Evolutionary conservation across 768 basidiomycete genomes (phyloP).

Genomic region (Lactifluus echinatus): DNA sequence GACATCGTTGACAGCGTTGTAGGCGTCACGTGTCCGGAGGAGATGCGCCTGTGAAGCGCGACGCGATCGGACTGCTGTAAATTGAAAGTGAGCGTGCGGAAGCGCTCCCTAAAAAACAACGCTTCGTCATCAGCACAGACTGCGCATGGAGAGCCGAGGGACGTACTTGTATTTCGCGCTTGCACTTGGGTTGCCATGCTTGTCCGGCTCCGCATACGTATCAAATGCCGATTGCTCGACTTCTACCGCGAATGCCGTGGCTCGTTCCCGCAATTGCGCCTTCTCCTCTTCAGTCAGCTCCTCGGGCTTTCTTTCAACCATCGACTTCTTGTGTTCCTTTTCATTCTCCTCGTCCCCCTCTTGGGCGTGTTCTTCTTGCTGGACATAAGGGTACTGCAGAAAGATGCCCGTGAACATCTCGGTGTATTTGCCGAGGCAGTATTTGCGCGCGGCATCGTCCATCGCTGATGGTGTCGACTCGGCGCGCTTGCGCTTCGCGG

Average conservation of each 20-base stretch:
- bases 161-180: constrained; percentile 76
- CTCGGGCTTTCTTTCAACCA: constrained; percentile 18
- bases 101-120: constrained; percentile 57
- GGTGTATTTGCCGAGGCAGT: constrained; percentile 68
- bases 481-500: constrained; percentile 42
- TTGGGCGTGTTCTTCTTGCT: constrained; percentile 19
- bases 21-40: constrained; percentile 53
- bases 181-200: constrained; percentile 50
- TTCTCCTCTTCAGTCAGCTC: constrained; percentile 45
- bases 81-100: constrained; percentile 85
- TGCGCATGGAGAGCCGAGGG: constrained; percentile 3
- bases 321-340: background rate
- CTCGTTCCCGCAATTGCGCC: constrained; percentile 49
- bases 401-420: constrained; percentile 67
- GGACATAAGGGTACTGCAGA: constrained; percentile 54
- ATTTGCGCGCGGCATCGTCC: constrained; percentile 75
- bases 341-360: background rate
- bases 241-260: constrained; percentile 56
- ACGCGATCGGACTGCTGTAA: constrained; percentile 75
- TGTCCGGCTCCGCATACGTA: constrained; percentile 70
- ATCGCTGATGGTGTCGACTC: constrained; percentile 27
- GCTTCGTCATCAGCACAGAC: background rate
- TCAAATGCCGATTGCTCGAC: constrained; percentile 74
- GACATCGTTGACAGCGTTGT: constrained; percentile 76
- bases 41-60: constrained; percentile 71